These are phyloP conservation scores for Apiotrichum gamsii DNA, from an alignment of 1,284 basidiomycete genomes.

Conservation along the genomic window DNA sequence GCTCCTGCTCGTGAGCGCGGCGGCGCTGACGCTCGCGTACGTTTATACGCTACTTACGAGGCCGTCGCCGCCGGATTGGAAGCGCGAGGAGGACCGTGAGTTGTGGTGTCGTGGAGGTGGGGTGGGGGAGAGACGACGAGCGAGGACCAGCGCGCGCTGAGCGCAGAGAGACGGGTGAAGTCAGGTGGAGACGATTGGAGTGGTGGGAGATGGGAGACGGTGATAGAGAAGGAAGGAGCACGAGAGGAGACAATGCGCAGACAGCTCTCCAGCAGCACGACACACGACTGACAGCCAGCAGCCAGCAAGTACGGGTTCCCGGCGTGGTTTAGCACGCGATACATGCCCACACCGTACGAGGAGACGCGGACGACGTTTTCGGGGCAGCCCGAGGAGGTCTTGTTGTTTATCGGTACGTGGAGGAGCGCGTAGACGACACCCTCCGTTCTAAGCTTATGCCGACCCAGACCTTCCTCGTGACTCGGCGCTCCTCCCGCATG, in stretches of 20 bases:
- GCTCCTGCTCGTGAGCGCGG: background rate
- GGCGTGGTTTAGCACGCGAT: background rate
- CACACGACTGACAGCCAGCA: too few relatives aligned
- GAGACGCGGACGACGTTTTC: background rate
- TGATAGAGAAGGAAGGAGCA: too few relatives aligned
- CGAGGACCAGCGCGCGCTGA: too few relatives aligned
- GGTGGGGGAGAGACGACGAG: background rate
- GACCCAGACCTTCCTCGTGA: background rate
- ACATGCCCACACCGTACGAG: background rate
- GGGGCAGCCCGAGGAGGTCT: background rate
- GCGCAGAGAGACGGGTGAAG: too few relatives aligned
- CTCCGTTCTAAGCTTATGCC: too few relatives aligned
- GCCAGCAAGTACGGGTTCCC: too few relatives aligned
- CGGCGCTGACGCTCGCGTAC: background rate
- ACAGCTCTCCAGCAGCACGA: too few relatives aligned
- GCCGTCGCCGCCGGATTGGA: slow-evolving; percentile 2
- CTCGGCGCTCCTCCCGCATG: background rate
- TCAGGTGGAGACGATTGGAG: too few relatives aligned
- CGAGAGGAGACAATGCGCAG: too few relatives aligned
- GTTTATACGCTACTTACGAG: background rate
- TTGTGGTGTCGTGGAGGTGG: background rate
- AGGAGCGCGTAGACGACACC: too few relatives aligned
- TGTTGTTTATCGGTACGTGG: slow-evolving; percentile 4
- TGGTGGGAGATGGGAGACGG: too few relatives aligned
- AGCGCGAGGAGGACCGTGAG: slow-evolving; percentile 4